Percentiles rank a stretch among this genome's conserved stretches.
Evolutionary conservation across 768 basidiomycete genomes (phyloP).

Genomic region (Dacryopinax primogenitus): DNA sequence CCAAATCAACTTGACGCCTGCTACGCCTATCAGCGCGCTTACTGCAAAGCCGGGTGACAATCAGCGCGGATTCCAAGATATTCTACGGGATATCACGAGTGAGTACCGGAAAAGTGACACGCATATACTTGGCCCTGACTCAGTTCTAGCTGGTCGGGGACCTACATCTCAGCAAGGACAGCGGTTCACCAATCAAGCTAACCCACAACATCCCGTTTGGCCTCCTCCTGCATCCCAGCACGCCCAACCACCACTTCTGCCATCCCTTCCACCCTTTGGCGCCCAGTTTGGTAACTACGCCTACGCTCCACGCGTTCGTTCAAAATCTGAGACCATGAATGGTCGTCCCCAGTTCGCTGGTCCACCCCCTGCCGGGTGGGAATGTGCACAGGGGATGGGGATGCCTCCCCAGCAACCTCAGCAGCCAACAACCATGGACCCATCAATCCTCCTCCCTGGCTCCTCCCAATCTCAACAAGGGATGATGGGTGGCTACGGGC

Average conservation of each 20-base stretch:
- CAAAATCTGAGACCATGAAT: not conserved
- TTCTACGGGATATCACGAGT: not conserved
- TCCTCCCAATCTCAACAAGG: not conserved
- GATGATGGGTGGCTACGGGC: not conserved
- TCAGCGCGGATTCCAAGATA: not conserved
- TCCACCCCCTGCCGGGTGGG: not conserved
- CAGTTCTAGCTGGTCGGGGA: not conserved
- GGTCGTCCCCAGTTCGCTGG: not conserved
- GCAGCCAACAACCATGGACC: not conserved
- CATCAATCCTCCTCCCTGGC: not conserved
- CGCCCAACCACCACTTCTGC: not conserved
- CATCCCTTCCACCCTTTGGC: not conserved
- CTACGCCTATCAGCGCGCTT: not conserved
- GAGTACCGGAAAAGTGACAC: not conserved
- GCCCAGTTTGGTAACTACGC: not conserved
- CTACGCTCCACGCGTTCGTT: not conserved
- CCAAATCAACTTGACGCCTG: not conserved
- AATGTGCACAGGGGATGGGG: not conserved
- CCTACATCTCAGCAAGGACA: not conserved
- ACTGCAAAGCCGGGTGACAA: not conserved
- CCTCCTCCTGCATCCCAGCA: not conserved
- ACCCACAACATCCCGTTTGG: not conserved
- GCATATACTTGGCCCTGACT: not conserved
- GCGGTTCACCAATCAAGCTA: not conserved
- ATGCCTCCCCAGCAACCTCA: not conserved